phyloP scores from a whole-genome alignment of 352 stramenopile species.

The Pythium periplocum region DNA sequence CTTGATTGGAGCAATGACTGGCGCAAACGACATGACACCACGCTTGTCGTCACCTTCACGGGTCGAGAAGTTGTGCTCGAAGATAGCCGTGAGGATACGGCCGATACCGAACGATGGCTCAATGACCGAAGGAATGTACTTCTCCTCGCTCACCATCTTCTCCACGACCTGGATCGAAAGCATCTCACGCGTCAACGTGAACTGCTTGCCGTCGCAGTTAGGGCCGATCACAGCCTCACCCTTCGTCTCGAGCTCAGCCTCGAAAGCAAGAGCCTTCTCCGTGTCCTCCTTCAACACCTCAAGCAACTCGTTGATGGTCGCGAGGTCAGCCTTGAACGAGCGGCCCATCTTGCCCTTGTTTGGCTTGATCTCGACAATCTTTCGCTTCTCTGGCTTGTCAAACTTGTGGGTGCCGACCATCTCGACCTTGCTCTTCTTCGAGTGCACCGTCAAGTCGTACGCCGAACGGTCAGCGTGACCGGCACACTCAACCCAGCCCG shows the following conservation, averaged over 20 bases:
- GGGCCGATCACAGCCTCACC: constrained; percentile 89
- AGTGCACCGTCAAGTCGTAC: constrained; percentile 94
- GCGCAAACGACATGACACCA: constrained; percentile 96
- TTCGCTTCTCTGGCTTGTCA: constrained; percentile 91
- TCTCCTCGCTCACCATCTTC: constrained; percentile 95
- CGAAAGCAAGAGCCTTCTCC: constrained; percentile 83
- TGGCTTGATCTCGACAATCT: constrained; percentile 92
- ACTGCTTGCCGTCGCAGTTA: constrained; percentile 81
- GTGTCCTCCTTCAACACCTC: constrained; percentile 89
- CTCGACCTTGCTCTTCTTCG: constrained; percentile 85
- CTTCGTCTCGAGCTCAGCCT: constrained; percentile 85
- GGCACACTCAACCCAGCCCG: constrained; percentile 99
- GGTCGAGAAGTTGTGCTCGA: constrained; percentile 98
- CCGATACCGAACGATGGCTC: constrained; percentile 99
- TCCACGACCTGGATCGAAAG: constrained; percentile 91
- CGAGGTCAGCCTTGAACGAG: constrained; percentile 94
- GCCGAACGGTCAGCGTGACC: constrained; percentile 98
- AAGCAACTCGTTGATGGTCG: constrained; percentile 61
- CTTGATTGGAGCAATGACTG: constrained; percentile 98
- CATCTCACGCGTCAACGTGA: constrained; percentile 94
- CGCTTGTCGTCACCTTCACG: constrained; percentile 96
- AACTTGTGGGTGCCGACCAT: constrained; percentile 89
- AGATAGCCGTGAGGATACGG: constrained; percentile 96
- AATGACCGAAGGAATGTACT: constrained; percentile 99
- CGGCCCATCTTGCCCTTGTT: constrained; percentile 97